Conservation (phyloP, 2,329 filamentous ascomycete genomes). For the Aspergillus alliaceus region DNA sequence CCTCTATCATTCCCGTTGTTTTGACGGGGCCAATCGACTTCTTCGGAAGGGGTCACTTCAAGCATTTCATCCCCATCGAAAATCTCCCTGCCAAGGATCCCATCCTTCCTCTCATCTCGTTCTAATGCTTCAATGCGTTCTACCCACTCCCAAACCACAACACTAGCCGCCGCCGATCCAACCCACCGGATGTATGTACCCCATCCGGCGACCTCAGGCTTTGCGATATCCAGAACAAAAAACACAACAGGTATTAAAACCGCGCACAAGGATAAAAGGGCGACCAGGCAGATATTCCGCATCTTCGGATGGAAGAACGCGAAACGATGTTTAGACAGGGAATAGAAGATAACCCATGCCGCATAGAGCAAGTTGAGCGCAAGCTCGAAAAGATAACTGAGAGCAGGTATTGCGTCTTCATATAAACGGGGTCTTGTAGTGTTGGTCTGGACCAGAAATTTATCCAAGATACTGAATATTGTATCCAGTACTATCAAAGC, state of each 20-base stretch:
- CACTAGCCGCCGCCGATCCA: slow-evolving; percentile 88
- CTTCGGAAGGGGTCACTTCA: slow-evolving; percentile 62
- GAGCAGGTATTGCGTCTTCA: slow-evolving; percentile 83
- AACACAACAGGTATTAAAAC: slow-evolving; percentile 88
- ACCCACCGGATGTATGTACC: slow-evolving; percentile 96
- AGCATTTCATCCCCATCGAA: slow-evolving; percentile 95
- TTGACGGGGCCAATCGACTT: slow-evolving; percentile 50
- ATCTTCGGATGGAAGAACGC: slow-evolving; percentile 88
- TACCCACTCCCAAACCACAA: slow-evolving; percentile 99
- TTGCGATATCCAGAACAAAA: slow-evolving; percentile 86
- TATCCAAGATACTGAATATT: slow-evolving; percentile 88
- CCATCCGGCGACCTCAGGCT: slow-evolving; percentile 84
- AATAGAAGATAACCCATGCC: slow-evolving; percentile 91
- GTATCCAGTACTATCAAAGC: slow-evolving; percentile 88
- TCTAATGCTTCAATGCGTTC: slow-evolving; percentile 91
- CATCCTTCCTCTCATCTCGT: slow-evolving; percentile 90
- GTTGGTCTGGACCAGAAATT: slow-evolving; percentile 62
- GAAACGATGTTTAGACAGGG: slow-evolving; percentile 86
- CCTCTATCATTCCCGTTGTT: slow-evolving; percentile 40
- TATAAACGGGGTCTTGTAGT: slow-evolving; percentile 68
- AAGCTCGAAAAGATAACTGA: slow-evolving; percentile 88
- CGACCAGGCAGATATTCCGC: slow-evolving; percentile 83
- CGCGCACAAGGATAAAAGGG: slow-evolving; percentile 74
- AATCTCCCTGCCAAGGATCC: slow-evolving; percentile 84
- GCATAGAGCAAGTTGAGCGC: slow-evolving; percentile 85